Evolutionary conservation across 306 rosid genomes (phyloP).

Genomic region (Herpetospermum pedunculosum): DNA sequence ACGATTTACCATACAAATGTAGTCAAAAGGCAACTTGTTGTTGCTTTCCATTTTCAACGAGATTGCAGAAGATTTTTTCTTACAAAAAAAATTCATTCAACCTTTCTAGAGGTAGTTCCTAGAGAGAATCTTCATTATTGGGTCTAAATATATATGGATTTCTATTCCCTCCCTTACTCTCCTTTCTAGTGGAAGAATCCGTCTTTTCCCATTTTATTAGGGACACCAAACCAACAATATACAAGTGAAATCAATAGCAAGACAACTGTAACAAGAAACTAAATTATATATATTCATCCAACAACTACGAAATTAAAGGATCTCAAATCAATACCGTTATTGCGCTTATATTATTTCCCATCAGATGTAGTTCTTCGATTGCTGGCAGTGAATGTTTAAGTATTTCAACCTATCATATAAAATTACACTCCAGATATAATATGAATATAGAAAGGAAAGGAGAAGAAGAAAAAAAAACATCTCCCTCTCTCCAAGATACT

Average conservation of each 20-base stretch:
- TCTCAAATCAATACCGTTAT: conserved; percentile 34
- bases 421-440: conserved; percentile 17
- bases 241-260: not conserved
- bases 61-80: not conserved
- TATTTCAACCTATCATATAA: conserved; percentile 54
- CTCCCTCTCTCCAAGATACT: not conserved
- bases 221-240: not conserved
- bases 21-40: not conserved
- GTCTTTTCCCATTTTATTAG: not conserved
- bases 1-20: not conserved
- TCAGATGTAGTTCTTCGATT: conserved; percentile 81
- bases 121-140: not conserved
- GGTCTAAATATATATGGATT: not conserved
- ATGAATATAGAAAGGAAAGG: not conserved
- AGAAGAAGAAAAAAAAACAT: not conserved
- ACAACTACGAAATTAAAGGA: not conserved
- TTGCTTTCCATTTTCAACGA: not conserved
- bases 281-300: not conserved
- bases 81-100: not conserved
- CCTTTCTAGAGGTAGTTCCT: not conserved
- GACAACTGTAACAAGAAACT: not conserved
- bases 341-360: conserved; percentile 66
- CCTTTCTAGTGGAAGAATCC: not conserved
- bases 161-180: not conserved
- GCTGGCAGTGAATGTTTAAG: conserved; percentile 48